A percentile compares a stretch with the other conserved stretches of the same genome.
Conservation (phyloP, 441 rosid species). For the Pelargonium citronellum region DNA sequence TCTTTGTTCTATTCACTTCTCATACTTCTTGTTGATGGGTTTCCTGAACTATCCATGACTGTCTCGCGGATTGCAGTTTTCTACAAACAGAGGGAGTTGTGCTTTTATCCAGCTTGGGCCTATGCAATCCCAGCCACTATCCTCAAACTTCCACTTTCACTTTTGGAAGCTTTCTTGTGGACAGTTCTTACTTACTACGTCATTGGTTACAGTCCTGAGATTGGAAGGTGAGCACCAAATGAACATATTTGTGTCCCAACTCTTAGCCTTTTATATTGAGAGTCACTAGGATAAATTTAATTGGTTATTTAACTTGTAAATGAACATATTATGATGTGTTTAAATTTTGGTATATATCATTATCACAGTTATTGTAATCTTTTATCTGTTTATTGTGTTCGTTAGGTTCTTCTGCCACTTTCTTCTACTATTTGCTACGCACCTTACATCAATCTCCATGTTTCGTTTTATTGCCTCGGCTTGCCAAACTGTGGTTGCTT, state of each 20-base stretch:
- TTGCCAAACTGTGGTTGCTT: conserved; percentile 37
- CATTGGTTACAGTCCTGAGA: conserved; percentile 53
- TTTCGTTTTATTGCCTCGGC: conserved; percentile 48
- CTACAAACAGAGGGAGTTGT: conserved; percentile 41
- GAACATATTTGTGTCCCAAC: no score
- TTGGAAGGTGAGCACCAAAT: conserved; percentile 33
- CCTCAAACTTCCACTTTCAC: conserved; percentile 42
- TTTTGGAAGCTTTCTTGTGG: conserved; percentile 43
- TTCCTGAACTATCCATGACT: conserved; percentile 42
- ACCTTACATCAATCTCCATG: conserved; percentile 45
- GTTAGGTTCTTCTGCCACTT: conserved; percentile 44
- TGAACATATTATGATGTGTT: neutral
- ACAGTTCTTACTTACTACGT: conserved; percentile 46
- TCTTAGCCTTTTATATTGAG: no score
- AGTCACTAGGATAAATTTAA: no score
- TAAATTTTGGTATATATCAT: neutral
- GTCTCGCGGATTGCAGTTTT: conserved; percentile 37
- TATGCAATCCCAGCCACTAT: conserved; percentile 41
- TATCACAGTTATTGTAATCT: neutral
- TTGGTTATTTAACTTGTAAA: neutral
- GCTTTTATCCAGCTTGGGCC: conserved; percentile 59
- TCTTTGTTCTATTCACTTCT: conserved; percentile 40
- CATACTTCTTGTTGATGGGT: conserved; percentile 31
- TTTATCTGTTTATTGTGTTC: neutral
- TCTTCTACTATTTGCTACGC: conserved; percentile 46